Base-by-base conservation (phyloP, 805 yeast species). In the Blastobotrys peoriensis region DNA sequence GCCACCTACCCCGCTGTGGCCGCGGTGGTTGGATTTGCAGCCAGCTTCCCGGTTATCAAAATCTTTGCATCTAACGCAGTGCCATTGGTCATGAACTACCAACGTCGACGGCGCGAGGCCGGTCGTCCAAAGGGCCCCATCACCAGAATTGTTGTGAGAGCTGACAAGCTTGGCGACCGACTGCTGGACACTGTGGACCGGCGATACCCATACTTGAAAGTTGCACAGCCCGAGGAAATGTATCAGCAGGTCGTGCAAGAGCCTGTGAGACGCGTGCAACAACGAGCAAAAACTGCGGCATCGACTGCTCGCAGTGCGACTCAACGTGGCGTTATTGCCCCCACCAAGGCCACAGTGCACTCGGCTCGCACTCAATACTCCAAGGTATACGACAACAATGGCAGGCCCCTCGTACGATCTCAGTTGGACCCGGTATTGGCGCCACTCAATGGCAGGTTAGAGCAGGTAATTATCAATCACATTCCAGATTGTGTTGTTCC, bases 361-460 rank as follows among this genome's bases (percentile, higher is more conserved):
- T 63, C 73, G 46, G 78, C 83, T 50, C 68, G 67, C 41, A 64
- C 64, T 43, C 74, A 78, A 57, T 73, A 77, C 56, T 66, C 71
- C 39, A 68, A 75, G 25, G 56, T 78, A 34, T 73, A 74, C 58
- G 79, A 79, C 56, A 70, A 76, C 5, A 66, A 77, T 23, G 86
- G 86, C 19, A 78, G 76, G 56, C 83, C 85, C 34, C 58, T 80
- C 41, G 52, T 83, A 33, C 70, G 86, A 52, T 69, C 81, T n/a
- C 71, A 75, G 19, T 56, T 81, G 18, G 87, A 82, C 60, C 81
- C 85, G 3, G 28, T 81, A 9, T 66, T 83, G 38, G 69, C 67
- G 30, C 89, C 93, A 22, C 37, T 81, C 37, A 86, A 83, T 64
- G 63, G 70, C 28, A 64, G 69, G 27, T 60, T 83, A 41, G 79